Percentiles rank a stretch among this genome's conserved stretches.
These are phyloP conservation scores for Senna siamea DNA, from an alignment of 306 rosid genomes.

Conservation along the genomic window DNA sequence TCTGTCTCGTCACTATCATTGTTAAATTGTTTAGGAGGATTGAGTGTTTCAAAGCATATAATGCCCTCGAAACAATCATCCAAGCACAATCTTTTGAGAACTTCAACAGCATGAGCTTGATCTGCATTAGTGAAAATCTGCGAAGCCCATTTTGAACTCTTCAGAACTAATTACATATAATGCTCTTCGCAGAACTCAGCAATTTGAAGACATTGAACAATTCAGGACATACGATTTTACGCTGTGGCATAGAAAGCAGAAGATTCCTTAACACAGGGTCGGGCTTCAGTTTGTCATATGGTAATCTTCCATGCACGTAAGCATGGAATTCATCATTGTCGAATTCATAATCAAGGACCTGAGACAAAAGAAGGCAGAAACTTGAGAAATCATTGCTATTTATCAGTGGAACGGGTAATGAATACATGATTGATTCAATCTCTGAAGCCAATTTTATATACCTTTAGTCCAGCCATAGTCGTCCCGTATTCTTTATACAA, in stretches of 20 bases:
- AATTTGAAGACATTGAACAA: no score
- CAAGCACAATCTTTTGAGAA: conserved; percentile 64
- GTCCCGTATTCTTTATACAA: conserved; percentile 77
- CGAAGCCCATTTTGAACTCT: conserved; percentile 31
- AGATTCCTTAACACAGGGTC: conserved; percentile 78
- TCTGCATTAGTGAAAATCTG: conserved; percentile 91
- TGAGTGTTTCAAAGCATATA: conserved; percentile 90
- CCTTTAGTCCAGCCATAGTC: conserved; percentile 93
- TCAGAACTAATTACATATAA: not conserved
- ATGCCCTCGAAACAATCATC: conserved; percentile 86
- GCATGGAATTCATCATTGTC: conserved; percentile 80
- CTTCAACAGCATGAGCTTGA: conserved; percentile 68
- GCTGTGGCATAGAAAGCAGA: conserved; percentile 84
- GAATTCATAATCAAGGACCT: conserved; percentile 78
- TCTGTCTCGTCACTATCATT: not conserved
- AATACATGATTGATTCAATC: conserved; percentile 18
- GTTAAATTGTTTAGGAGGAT: conserved; percentile 48
- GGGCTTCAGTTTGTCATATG: conserved; percentile 69
- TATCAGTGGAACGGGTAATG: not conserved
- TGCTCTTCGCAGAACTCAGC: conserved; percentile 25
- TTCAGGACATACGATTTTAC: conserved; percentile 67
- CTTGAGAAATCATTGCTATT: conserved; percentile 23
- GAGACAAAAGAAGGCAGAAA: conserved; percentile 27
- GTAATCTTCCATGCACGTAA: conserved; percentile 75
- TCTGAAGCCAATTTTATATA: conserved; percentile 28